phyloP scores from a whole-genome alignment of 768 basidiomycete genomes.

The Tricholoma flavovirens region DNA sequence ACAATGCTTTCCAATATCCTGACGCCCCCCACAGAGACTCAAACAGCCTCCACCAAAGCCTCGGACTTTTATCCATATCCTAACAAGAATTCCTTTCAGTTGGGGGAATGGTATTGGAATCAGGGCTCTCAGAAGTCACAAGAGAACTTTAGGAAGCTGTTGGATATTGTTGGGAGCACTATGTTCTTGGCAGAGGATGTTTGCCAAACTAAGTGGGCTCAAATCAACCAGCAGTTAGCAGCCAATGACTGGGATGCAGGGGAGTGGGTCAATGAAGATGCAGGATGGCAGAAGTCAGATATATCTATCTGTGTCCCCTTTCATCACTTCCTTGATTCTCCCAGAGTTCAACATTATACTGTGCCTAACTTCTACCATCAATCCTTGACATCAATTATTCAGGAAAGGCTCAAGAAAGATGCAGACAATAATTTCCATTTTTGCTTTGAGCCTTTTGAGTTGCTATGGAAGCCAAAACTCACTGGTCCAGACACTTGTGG shows the following conservation, averaged over 20 bases:
- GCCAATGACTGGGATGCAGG: not conserved
- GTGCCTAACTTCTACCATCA: constrained; percentile 16
- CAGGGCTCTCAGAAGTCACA: constrained; percentile 12
- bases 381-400: constrained; percentile 11
- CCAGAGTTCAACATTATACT: not conserved
- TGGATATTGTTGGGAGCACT: not conserved
- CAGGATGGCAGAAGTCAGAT: constrained; percentile 12
- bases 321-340: constrained; percentile 1
- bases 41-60: not conserved
- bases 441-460: constrained; percentile 17
- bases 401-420: constrained; percentile 5
- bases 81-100: constrained; percentile 5
- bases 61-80: constrained; percentile 4
- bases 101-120: constrained; percentile 18
- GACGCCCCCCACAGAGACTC: not conserved
- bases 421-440: constrained; percentile 3
- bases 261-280: constrained; percentile 7
- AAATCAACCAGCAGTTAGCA: not conserved
- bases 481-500: not conserved
- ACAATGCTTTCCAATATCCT: not conserved
- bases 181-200: not conserved
- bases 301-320: constrained; percentile 9
- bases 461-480: constrained; percentile 9
- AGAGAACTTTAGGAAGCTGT: constrained; percentile 6
- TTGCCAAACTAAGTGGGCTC: not conserved